These are phyloP conservation scores for Mortierella sp. DNA, from an alignment of 371 early-diverging fungal genomes.

Conservation along the genomic window DNA sequence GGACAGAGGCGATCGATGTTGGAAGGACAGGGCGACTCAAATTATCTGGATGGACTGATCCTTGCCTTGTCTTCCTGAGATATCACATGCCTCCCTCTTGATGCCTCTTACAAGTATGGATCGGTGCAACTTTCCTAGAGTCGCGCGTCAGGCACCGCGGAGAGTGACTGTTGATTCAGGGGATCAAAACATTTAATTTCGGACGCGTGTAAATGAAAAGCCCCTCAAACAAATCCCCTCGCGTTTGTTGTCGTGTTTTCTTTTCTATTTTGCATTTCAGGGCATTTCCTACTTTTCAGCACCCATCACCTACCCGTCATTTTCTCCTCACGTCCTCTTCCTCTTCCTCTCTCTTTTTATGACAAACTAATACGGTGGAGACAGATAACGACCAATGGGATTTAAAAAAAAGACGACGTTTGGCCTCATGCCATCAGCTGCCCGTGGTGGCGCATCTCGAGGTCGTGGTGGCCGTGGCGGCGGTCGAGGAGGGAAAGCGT, in stretches of 20 bases:
- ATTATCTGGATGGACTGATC: slow-evolving; percentile 43
- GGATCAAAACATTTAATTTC: too few species aligned
- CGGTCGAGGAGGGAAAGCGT: slow-evolving; percentile 30
- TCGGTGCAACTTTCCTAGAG: too few species aligned
- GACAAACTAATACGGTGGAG: background rate
- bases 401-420: slow-evolving; percentile 45
- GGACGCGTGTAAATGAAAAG: too few species aligned
- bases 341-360: too few species aligned
- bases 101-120: background rate
- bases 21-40: slow-evolving; percentile 23
- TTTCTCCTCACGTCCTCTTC: too few species aligned
- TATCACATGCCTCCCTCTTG: background rate
- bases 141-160: too few species aligned
- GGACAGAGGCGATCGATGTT: background rate
- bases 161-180: too few species aligned
- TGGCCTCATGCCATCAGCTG: slow-evolving; percentile 44
- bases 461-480: slow-evolving; percentile 35
- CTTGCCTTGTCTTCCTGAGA: slow-evolving; percentile 26
- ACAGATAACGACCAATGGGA: slow-evolving; percentile 29
- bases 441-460: slow-evolving; percentile 25
- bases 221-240: too few species aligned
- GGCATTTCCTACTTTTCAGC: too few species aligned
- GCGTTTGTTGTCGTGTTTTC: too few species aligned
- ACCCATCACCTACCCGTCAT: too few species aligned
- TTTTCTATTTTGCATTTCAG: too few species aligned